Percentiles rank a stretch among this genome's conserved stretches.
Evolutionary conservation across 805 yeast species (phyloP).

Genomic region (Ogataea chonburiensis): DNA sequence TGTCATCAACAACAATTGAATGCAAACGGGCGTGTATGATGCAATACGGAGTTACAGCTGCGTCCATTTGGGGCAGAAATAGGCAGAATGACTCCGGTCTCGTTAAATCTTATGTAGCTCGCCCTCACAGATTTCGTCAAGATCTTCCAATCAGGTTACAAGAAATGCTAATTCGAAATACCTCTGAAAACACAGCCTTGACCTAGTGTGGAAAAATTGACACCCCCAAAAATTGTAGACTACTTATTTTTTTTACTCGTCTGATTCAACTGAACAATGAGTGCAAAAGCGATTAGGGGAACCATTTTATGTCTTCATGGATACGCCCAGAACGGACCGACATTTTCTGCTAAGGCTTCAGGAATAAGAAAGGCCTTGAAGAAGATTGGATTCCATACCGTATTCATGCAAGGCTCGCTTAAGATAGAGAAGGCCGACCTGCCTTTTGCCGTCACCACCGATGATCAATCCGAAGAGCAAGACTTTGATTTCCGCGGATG

Average conservation of each 20-base stretch:
- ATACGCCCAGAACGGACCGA: conserved; percentile 77
- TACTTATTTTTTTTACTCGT: background rate
- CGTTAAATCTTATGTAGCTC: too few species aligned
- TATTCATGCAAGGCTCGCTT: conserved; percentile 79
- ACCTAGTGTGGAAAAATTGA: conserved; percentile 1
- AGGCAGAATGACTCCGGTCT: too few species aligned
- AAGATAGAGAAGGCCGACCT: conserved; percentile 64
- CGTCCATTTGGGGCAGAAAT: too few species aligned
- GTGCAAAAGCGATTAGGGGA: conserved; percentile 31
- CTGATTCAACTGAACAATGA: conserved; percentile 24
- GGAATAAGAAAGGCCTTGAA: conserved; percentile 79
- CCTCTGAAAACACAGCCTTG: conserved; percentile 2
- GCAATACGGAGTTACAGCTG: too few species aligned
- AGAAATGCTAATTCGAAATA: conserved; percentile 1
- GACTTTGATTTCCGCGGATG: conserved; percentile 53
- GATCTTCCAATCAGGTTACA: conserved; percentile 4
- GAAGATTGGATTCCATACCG: conserved; percentile 61
- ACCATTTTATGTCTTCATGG: conserved; percentile 89
- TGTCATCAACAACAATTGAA: too few species aligned
- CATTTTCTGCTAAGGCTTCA: conserved; percentile 85
- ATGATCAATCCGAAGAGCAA: conserved; percentile 14
- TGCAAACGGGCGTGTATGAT: too few species aligned
- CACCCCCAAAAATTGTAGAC: conserved; percentile 5
- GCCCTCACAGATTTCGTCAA: background rate
- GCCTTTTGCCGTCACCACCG: conserved; percentile 56